phyloP scores from a whole-genome alignment of 2,329 filamentous ascomycete genomes.

The Fusarium paranaense region DNA sequence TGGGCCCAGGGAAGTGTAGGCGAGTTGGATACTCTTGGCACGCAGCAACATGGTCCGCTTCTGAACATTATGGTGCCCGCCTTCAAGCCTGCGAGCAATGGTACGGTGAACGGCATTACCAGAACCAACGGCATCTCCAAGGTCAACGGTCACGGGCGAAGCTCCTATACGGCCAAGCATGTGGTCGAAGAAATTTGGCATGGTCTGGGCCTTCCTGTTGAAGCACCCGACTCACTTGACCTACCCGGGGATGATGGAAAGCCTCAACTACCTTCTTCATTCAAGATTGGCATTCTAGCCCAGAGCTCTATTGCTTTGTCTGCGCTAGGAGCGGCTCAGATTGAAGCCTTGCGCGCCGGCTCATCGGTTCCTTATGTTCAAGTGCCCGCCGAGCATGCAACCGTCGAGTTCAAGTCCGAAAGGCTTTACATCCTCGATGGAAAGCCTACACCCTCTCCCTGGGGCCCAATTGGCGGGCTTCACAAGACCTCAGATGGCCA shows the following conservation, averaged over 20 bases:
- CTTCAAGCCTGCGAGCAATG: background rate
- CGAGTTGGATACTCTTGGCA: slow-evolving; percentile 53
- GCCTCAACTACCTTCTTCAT: slow-evolving; percentile 60
- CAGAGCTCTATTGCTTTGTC: slow-evolving; percentile 64
- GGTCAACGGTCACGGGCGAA: background rate
- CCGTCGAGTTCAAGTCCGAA: slow-evolving; percentile 66
- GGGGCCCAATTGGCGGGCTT: slow-evolving; percentile 62
- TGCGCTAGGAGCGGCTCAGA: slow-evolving; percentile 60
- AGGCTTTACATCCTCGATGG: slow-evolving; percentile 59
- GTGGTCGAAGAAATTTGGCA: slow-evolving; percentile 29
- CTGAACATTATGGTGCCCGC: slow-evolving; percentile 39
- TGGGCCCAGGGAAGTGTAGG: slow-evolving; percentile 51
- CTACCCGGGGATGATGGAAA: slow-evolving; percentile 20
- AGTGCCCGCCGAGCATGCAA: slow-evolving; percentile 59
- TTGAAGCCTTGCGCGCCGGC: slow-evolving; percentile 52
- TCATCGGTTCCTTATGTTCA: slow-evolving; percentile 50
- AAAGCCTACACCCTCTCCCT: slow-evolving; percentile 46
- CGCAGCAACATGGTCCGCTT: slow-evolving; percentile 53
- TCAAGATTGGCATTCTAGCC: slow-evolving; percentile 64
- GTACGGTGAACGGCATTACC: background rate
- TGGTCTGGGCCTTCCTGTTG: slow-evolving; percentile 24
- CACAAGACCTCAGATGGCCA: slow-evolving; percentile 63
- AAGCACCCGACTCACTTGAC: slow-evolving; percentile 11
- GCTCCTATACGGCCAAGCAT: background rate
- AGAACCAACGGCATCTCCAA: background rate